Evolutionary conservation across 345 rosid genomes (phyloP), one percentile per base, ranked within the genome.

Genomic region (Linum trigynum): DNA sequence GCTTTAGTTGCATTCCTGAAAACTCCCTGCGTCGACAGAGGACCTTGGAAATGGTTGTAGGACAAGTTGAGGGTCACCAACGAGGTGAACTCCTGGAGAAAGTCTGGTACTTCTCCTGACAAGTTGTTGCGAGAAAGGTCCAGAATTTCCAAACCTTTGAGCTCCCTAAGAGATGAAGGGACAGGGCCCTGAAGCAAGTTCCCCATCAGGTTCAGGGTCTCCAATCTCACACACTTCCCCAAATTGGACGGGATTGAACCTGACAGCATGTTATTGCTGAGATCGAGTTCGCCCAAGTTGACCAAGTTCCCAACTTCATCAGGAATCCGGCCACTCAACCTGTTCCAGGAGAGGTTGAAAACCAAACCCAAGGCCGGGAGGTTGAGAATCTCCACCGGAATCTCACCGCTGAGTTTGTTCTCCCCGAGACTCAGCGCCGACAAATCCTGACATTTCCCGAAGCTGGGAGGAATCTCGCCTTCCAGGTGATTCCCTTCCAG

Each of bases 161-260:
- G 75, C 8, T 81, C 80, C 23, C 96, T 85, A 70, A 88, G 59
- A 32, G 89, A 69, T 57, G 77, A 77, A 0, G 96, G 82, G 58
- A 94, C 76, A 65, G 86, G 77, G 62, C 97, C 92, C 61, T 77
- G 77, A 11, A 94, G 68, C 38, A 73, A 73, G 79, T 94, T 94
- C 67, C 85, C 83, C 72, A 95, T 90, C 4, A 94, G 76, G 77
- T 94, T 90, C 61, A 88, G 79, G 96, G 86, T 85, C 66, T 90
- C 96, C 76, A 90, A 68, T 73, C 79, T 83, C 1, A 78, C 64
- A 76, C 92, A 90, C 59, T 79, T 80, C 60, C 88, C 91, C 38
- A 94, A 82, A 78, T 90, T 91, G 72, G 77, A 76, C 2, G 99
- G 96, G 10, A 90, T 74, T 5, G 72, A 42, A 11, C 96, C 96